phyloP scores from a whole-genome alignment of 1,139 yeast species.

The Saccharomyces hybrid region DNA sequence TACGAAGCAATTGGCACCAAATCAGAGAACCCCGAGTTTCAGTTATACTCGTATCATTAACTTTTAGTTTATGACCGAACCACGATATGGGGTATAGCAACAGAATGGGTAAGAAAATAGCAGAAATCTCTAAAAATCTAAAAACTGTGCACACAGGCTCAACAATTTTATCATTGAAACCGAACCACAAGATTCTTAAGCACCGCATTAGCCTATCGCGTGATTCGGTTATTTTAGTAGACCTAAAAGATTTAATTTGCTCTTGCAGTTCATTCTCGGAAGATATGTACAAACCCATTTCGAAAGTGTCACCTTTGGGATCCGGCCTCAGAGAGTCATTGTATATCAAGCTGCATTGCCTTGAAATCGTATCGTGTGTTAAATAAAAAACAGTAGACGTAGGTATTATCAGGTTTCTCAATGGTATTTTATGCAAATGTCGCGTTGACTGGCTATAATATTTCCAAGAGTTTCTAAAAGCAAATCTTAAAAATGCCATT shows the following conservation, averaged over 20 bases:
- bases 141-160: conserved; percentile 65
- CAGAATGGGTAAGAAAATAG: conserved; percentile 64
- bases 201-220: conserved; percentile 23
- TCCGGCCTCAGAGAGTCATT: conserved; percentile 35
- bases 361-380: not conserved
- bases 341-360: conserved; percentile 3
- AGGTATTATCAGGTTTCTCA: not conserved
- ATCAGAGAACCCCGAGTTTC: conserved; percentile 53
- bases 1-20: conserved; percentile 65
- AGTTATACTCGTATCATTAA: conserved; percentile 29
- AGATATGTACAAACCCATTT: conserved; percentile 55
- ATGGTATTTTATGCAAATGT: not conserved
- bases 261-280: conserved; percentile 43
- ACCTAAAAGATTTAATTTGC: conserved; percentile 5
- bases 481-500: not conserved
- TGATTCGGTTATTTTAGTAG: conserved; percentile 10
- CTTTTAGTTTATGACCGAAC: conserved; percentile 43
- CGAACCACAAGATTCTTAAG: conserved; percentile 36
- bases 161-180: conserved; percentile 43
- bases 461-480: not conserved
- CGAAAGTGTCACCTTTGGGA: conserved; percentile 52
- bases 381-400: not conserved
- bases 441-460: not conserved
- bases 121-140: conserved; percentile 60
- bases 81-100: conserved; percentile 56